Percentiles rank a stretch among this genome's conserved stretches.
phyloP scores from a whole-genome alignment of 2,329 filamentous ascomycete genomes.

The Epichloe amarillans region DNA sequence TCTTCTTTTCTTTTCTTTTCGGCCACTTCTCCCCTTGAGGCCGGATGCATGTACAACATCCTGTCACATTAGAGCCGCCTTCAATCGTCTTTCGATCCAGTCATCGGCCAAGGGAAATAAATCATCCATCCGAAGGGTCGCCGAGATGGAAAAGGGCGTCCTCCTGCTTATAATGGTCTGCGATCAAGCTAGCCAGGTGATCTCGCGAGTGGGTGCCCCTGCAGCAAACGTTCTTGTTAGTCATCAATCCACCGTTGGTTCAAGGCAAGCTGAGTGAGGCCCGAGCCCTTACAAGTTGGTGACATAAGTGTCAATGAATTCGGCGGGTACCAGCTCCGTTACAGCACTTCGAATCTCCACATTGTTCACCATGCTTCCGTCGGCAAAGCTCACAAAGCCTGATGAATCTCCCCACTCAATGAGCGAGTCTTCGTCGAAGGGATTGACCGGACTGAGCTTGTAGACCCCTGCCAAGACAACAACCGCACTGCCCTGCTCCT shows the following conservation, averaged over 20 bases:
- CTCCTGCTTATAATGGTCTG: constrained; percentile 62
- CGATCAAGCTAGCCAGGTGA: constrained; percentile 59
- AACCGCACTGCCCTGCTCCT: constrained; percentile 69
- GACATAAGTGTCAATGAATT: constrained; percentile 68
- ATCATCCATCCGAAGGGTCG: constrained; percentile 19
- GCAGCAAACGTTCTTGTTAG: constrained; percentile 1
- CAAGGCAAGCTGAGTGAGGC: neutral
- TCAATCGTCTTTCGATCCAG: neutral
- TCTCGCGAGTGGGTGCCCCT: constrained; percentile 57
- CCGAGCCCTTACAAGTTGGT: constrained; percentile 50
- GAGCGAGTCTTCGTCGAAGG: constrained; percentile 66
- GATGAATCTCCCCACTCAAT: constrained; percentile 80
- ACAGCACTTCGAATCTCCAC: constrained; percentile 67
- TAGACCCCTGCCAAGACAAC: constrained; percentile 85
- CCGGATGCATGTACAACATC: neutral
- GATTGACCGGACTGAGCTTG: constrained; percentile 82
- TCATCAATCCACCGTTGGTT: neutral
- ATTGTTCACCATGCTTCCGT: constrained; percentile 65
- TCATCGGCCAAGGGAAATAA: neutral
- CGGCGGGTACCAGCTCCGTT: constrained; percentile 70
- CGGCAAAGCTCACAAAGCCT: constrained; percentile 61
- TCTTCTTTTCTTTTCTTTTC: neutral
- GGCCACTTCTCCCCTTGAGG: neutral
- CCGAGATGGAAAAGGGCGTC: constrained; percentile 50
- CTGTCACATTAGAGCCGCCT: neutral